phyloP scores from a whole-genome alignment of 768 basidiomycete species.

The Termitomyces sp. region DNA sequence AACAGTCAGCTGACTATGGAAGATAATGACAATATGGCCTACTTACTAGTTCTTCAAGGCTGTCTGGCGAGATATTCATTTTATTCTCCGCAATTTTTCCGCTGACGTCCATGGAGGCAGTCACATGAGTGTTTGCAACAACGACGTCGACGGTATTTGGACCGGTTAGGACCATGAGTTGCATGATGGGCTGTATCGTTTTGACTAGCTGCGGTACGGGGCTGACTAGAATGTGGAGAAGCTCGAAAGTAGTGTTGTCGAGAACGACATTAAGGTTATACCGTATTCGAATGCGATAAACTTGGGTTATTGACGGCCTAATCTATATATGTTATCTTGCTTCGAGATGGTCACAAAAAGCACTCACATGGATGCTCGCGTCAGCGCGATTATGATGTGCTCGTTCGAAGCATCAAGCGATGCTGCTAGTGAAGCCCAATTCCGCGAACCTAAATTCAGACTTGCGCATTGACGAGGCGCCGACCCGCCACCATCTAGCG shows the following conservation, averaged over 20 bases:
- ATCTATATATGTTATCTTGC: background rate
- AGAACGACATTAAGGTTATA: slow-evolving; percentile 1
- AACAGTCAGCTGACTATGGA: background rate
- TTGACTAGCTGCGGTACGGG: slow-evolving; percentile 29
- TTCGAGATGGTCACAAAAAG: background rate
- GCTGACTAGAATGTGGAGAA: slow-evolving; percentile 20
- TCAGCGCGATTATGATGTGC: slow-evolving; percentile 25
- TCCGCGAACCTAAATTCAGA: slow-evolving; percentile 13
- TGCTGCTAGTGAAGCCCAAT: slow-evolving; percentile 12
- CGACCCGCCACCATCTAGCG: background rate
- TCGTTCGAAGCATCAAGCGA: slow-evolving; percentile 10
- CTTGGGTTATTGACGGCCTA: slow-evolving; percentile 19
- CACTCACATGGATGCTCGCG: slow-evolving; percentile 24
- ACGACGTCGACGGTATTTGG: slow-evolving; percentile 33
- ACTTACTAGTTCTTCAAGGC: slow-evolving; percentile 36
- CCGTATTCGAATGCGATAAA: slow-evolving; percentile 11
- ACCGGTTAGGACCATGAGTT: slow-evolving; percentile 32
- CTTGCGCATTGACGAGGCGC: slow-evolving; percentile 11
- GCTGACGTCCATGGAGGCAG: slow-evolving; percentile 14
- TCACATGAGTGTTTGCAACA: slow-evolving; percentile 6
- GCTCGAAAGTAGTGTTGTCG: slow-evolving; percentile 11
- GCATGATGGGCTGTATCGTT: slow-evolving; percentile 30
- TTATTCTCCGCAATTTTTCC: background rate
- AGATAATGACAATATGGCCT: background rate
- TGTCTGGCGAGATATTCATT: slow-evolving; percentile 18